These are phyloP conservation scores for Kitagawia praeruptora DNA, from an alignment of 129 eudicot species.

Conservation along the genomic window DNA sequence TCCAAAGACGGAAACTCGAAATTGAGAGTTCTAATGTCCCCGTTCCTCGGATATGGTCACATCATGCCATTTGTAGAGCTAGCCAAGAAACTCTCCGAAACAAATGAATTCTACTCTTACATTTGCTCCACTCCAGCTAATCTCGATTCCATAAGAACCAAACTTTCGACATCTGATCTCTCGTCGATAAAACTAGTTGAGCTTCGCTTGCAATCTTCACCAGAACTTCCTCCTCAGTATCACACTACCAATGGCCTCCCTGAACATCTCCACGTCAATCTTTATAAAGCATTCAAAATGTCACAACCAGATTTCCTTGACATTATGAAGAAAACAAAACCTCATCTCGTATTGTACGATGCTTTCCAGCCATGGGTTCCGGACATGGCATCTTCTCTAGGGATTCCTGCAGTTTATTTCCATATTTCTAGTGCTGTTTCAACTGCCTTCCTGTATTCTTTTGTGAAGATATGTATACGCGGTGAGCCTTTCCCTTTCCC, in stretches of 20 bases:
- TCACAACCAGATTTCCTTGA: not conserved
- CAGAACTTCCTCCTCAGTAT: not conserved
- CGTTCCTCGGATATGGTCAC: not conserved
- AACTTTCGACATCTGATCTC: not conserved
- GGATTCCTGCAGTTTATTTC: not conserved
- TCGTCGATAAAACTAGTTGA: not conserved
- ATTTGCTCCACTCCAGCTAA: not conserved
- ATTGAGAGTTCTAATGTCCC: not conserved
- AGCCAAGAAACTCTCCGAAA: not conserved
- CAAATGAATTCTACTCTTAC: not conserved
- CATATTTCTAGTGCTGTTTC: not conserved
- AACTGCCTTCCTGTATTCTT: not conserved
- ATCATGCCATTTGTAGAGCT: not conserved
- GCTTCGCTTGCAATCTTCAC: not conserved
- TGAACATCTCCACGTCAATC: not conserved
- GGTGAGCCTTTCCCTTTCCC: not conserved
- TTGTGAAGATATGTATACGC: not conserved
- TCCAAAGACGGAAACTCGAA: not conserved
- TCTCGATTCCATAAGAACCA: not conserved
- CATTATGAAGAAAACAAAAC: not conserved
- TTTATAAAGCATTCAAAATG: not conserved
- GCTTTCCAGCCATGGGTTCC: conserved; percentile 3
- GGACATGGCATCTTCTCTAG: not conserved
- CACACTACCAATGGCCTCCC: conserved; percentile 6
- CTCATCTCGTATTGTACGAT: not conserved